A percentile compares a stretch with the other conserved stretches of the same genome.
Evolutionary conservation across 345 rosid genomes (phyloP).

Genomic region (Cardamine occulta): DNA sequence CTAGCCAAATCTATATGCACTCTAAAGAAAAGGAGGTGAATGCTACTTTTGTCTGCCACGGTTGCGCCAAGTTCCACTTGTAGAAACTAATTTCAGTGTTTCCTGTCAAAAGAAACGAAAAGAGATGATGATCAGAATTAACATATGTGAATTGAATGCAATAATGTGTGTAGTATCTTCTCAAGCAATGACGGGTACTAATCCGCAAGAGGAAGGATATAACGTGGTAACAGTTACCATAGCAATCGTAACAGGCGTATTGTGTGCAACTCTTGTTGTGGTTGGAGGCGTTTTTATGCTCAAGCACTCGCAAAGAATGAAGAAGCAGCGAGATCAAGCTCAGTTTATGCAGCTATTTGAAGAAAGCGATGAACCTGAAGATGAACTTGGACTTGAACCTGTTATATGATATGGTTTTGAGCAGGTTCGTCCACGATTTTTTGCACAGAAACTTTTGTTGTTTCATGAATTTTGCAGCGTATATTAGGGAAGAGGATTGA

Average conservation of each 20-base stretch:
- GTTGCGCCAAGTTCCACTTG: slow-evolving; percentile 53
- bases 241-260: slow-evolving; percentile 48
- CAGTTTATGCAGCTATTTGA: slow-evolving; percentile 86
- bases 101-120: slow-evolving; percentile 22
- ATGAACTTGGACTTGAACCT: slow-evolving; percentile 76
- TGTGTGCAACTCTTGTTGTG: slow-evolving; percentile 51
- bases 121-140: slow-evolving; percentile 15
- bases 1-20: slow-evolving; percentile 59
- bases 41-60: slow-evolving; percentile 71
- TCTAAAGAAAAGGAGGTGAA: slow-evolving; percentile 59
- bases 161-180: slow-evolving; percentile 19
- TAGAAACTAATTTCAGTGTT: neutral
- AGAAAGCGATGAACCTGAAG: slow-evolving; percentile 88
- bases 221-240: slow-evolving; percentile 49
- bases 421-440: neutral
- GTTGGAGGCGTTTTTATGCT: slow-evolving; percentile 50
- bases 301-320: slow-evolving; percentile 70
- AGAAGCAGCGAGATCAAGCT: slow-evolving; percentile 88
- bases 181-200: slow-evolving; percentile 17
- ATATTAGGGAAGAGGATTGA: neutral
- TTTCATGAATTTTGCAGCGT: slow-evolving; percentile 28
- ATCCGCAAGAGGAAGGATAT: slow-evolving; percentile 31
- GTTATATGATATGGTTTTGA: slow-evolving; percentile 29
- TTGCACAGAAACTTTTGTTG: neutral
- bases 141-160: slow-evolving; percentile 1